These are phyloP conservation scores for Eutrema heterophyllum DNA, from an alignment of 345 rosid genomes.

Conservation along the genomic window DNA sequence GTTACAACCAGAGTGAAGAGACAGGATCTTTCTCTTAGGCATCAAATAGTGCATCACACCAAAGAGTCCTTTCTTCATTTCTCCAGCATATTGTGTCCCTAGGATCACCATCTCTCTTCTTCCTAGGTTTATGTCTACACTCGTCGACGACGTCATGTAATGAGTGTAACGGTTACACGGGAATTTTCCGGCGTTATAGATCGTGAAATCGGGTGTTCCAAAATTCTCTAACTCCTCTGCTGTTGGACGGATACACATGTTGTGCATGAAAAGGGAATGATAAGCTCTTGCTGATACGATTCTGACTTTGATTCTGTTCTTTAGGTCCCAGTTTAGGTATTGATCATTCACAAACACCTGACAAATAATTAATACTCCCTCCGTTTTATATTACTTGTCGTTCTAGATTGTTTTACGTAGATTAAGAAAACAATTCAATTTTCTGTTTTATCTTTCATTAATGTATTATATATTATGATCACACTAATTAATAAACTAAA, in stretches of 20 bases:
- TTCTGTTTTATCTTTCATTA: too few species aligned
- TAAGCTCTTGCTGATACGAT: slow-evolving; percentile 98
- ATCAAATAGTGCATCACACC: slow-evolving; percentile 97
- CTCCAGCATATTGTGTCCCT: slow-evolving; percentile 99
- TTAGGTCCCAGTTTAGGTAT: slow-evolving; percentile 87
- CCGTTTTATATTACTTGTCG: too few species aligned
- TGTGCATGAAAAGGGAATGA: slow-evolving; percentile 98
- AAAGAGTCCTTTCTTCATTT: slow-evolving; percentile 99
- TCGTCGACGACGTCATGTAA: slow-evolving; percentile 98
- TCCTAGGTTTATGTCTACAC: slow-evolving; percentile 86
- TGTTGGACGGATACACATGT: slow-evolving; percentile 99
- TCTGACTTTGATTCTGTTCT: slow-evolving; percentile 84
- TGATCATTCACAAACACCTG: slow-evolving; percentile 98
- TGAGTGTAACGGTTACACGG: slow-evolving; percentile 98
- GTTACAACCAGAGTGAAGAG: slow-evolving; percentile 96
- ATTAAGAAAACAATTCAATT: too few species aligned
- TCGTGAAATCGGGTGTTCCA: slow-evolving; percentile 98
- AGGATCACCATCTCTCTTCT: slow-evolving; percentile 99
- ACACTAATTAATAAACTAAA: too few species aligned
- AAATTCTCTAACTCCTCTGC: slow-evolving; percentile 88
- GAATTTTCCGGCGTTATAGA: slow-evolving; percentile 97
- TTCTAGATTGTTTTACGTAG: too few species aligned
- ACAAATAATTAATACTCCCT: neutral
- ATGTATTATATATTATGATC: too few species aligned
- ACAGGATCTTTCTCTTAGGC: slow-evolving; percentile 94